These are phyloP conservation scores for Malassezia dermatis DNA, from an alignment of 1,284 basidiomycete species.

Conservation along the genomic window DNA sequence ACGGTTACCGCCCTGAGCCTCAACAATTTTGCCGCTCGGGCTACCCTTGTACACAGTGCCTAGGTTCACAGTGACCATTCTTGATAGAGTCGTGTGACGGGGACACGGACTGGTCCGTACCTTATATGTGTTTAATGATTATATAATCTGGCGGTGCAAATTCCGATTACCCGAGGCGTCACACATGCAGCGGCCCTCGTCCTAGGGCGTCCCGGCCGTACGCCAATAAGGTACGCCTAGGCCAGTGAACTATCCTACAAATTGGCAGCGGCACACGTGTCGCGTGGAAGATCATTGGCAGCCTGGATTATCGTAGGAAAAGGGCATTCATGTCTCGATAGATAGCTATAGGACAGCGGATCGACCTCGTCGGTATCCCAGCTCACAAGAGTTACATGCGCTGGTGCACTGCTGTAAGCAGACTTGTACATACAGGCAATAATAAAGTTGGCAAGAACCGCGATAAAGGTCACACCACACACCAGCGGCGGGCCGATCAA, in stretches of 20 bases:
- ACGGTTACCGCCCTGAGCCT: constrained; percentile 21
- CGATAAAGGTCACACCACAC: constrained; percentile 40
- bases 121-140: neutral
- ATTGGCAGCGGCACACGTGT: too few species aligned
- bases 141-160: neutral
- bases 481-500: constrained; percentile 43
- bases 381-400: neutral
- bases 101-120: neutral
- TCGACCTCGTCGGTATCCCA: neutral
- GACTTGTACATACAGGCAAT: constrained; percentile 15
- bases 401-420: constrained; percentile 4
- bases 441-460: constrained; percentile 45
- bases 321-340: neutral
- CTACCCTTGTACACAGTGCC: constrained; percentile 40
- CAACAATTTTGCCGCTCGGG: constrained; percentile 32
- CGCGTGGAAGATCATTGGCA: too few species aligned
- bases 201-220: neutral
- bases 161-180: neutral
- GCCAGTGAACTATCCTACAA: neutral
- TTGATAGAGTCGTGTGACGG: constrained; percentile 4
- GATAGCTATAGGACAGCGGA: neutral
- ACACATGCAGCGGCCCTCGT: neutral
- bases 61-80: constrained; percentile 20
- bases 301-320: neutral
- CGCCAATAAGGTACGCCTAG: neutral